Conservation (phyloP, 495 filamentous ascomycete species). For the Saxophila tyrrhenica region DNA sequence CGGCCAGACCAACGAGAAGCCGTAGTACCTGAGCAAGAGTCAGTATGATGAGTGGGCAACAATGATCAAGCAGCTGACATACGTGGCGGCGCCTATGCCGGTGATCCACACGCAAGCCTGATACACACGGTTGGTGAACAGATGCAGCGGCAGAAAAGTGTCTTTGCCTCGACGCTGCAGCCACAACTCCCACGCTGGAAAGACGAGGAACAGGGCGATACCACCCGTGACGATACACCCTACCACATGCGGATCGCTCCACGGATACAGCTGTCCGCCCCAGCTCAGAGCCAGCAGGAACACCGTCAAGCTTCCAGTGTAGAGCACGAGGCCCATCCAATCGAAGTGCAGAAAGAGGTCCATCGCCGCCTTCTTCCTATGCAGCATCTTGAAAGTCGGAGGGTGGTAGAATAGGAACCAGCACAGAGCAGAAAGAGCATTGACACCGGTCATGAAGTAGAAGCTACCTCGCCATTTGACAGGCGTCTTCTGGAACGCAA, state of each 20-base stretch:
- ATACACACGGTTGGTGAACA: constrained; percentile 36
- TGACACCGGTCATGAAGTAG: constrained; percentile 15
- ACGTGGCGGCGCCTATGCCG: constrained; percentile 20
- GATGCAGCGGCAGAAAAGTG: constrained; percentile 34
- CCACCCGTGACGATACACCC: not conserved
- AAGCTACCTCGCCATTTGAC: constrained; percentile 1
- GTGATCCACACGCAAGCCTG: constrained; percentile 30
- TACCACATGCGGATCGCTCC: constrained; percentile 21
- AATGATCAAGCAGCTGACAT: no score
- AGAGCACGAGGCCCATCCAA: constrained; percentile 33
- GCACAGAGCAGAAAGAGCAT: constrained; percentile 6
- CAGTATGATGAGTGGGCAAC: no score
- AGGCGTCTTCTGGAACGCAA: not conserved
- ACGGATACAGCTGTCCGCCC: constrained; percentile 23
- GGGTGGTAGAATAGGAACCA: constrained; percentile 22
- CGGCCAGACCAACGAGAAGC: constrained; percentile 33
- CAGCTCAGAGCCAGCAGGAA: constrained; percentile 36
- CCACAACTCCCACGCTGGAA: not conserved
- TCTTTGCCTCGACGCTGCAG: not conserved
- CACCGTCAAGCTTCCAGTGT: constrained; percentile 22
- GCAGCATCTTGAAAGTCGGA: constrained; percentile 21
- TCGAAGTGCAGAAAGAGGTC: constrained; percentile 31
- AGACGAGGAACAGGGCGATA: not conserved
- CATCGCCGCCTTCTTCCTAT: constrained; percentile 11
- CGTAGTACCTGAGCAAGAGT: constrained; percentile 29